These are phyloP conservation scores for Fistulifera pelliculosa DNA, from an alignment of 108 stramenopile species.

Conservation along the genomic window DNA sequence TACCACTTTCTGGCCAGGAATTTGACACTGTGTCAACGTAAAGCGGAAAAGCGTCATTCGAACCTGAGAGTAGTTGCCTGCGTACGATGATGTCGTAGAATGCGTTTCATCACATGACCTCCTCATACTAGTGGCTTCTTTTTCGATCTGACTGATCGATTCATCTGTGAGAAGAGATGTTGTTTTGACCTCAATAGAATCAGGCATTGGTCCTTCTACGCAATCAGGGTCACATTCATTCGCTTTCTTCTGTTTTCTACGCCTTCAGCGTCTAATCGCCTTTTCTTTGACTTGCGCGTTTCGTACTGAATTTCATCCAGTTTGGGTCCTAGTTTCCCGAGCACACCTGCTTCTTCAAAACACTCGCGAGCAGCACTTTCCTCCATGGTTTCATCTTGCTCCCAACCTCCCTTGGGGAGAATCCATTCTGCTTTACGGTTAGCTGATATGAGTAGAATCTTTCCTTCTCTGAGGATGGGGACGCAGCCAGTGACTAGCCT, in stretches of 20 bases:
- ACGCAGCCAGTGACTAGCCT: constrained; percentile 69
- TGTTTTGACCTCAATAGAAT: not conserved
- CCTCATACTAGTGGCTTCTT: not conserved
- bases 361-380: constrained; percentile 85
- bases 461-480: constrained; percentile 60
- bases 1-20: constrained; percentile 81
- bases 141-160: not conserved
- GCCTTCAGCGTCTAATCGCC: constrained; percentile 37
- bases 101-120: constrained; percentile 15
- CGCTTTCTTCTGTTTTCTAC: not conserved
- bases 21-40: constrained; percentile 70
- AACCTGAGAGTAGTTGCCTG: constrained; percentile 36
- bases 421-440: constrained; percentile 84
- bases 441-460: constrained; percentile 68
- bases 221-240: not conserved
- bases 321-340: constrained; percentile 57
- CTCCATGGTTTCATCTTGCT: constrained; percentile 79
- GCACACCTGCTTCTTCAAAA: constrained; percentile 85
- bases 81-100: constrained; percentile 29
- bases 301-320: constrained; percentile 71
- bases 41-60: constrained; percentile 72
- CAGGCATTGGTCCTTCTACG: not conserved
- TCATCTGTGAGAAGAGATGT: constrained; percentile 1
- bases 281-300: constrained; percentile 70
- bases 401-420: constrained; percentile 95